These are phyloP conservation scores for Hypoxylon sp. DNA, from an alignment of 2,329 filamentous ascomycete species.

Conservation along the genomic window DNA sequence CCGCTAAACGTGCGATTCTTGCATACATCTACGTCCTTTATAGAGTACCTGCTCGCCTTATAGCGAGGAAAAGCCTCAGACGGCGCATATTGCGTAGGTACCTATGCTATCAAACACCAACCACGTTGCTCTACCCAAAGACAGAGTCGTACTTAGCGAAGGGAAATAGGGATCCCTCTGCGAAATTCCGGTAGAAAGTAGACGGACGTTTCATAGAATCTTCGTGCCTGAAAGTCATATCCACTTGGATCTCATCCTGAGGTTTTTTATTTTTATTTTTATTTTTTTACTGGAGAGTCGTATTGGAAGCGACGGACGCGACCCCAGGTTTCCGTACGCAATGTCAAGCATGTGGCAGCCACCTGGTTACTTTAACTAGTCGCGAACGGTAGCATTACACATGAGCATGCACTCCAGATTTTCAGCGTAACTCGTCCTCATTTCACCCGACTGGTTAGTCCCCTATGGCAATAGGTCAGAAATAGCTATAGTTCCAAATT, in stretches of 20 bases:
- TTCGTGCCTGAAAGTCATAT: conserved; percentile 38
- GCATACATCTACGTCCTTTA: conserved; percentile 5
- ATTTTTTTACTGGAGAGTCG: conserved; percentile 15
- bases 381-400: conserved; percentile 25
- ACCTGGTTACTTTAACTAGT: conserved; percentile 30
- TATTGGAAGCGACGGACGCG: conserved; percentile 30
- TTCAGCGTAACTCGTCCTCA: conserved; percentile 38
- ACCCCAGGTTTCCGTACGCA: conserved; percentile 28
- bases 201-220: conserved; percentile 24
- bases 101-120: conserved; percentile 40
- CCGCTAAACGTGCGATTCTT: conserved; percentile 30
- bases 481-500: conserved; percentile 36
- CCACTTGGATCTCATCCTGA: conserved; percentile 34
- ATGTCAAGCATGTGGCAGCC: conserved; percentile 42
- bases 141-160: conserved; percentile 33
- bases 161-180: conserved; percentile 33
- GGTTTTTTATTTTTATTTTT: conserved; percentile 17
- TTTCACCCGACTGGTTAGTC: conserved; percentile 45
- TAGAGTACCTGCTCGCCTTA: conserved; percentile 17
- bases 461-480: conserved; percentile 34
- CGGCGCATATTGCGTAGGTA: conserved; percentile 43
- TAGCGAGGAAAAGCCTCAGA: conserved; percentile 31
- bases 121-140: conserved; percentile 18
- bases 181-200: conserved; percentile 31
- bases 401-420: conserved; percentile 40